phyloP scores from a whole-genome alignment of 1,284 basidiomycete genomes.

The Pascua sp. region DNA sequence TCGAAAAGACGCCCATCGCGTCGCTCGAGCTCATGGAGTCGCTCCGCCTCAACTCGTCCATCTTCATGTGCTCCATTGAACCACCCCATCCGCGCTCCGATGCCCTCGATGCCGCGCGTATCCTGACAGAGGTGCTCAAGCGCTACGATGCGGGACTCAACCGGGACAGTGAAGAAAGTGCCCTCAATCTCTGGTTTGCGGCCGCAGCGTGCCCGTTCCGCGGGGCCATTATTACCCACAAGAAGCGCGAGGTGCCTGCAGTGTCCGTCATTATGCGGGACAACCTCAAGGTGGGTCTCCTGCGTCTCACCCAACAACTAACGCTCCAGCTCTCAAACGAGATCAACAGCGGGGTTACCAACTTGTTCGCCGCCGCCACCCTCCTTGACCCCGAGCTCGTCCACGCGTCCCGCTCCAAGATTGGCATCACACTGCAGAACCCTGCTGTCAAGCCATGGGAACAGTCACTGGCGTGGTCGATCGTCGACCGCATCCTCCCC shows the following conservation, averaged over 20 bases:
- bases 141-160: constrained; percentile 49
- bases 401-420: constrained; percentile 41
- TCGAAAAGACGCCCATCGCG: constrained; percentile 70
- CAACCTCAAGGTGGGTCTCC: constrained; percentile 61
- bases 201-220: constrained; percentile 65
- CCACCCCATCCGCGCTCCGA: constrained; percentile 43
- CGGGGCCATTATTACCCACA: constrained; percentile 59
- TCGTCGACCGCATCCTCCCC: constrained; percentile 66
- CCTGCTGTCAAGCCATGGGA: constrained; percentile 56
- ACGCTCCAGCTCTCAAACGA: constrained; percentile 62
- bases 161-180: too few relatives aligned
- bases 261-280: constrained; percentile 72
- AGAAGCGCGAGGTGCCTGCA: constrained; percentile 62
- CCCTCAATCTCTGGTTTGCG: constrained; percentile 61
- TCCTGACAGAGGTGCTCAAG: constrained; percentile 57
- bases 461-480: constrained; percentile 67
- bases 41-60: constrained; percentile 64
- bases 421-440: constrained; percentile 34
- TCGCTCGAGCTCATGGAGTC: constrained; percentile 68
- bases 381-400: constrained; percentile 57
- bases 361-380: constrained; percentile 61
- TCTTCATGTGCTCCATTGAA: constrained; percentile 62
- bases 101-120: constrained; percentile 59
- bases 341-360: constrained; percentile 70
- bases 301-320: not conserved